Base-by-base conservation (phyloP, 495 filamentous ascomycete genomes). In the Penicillium nucicola region DNA sequence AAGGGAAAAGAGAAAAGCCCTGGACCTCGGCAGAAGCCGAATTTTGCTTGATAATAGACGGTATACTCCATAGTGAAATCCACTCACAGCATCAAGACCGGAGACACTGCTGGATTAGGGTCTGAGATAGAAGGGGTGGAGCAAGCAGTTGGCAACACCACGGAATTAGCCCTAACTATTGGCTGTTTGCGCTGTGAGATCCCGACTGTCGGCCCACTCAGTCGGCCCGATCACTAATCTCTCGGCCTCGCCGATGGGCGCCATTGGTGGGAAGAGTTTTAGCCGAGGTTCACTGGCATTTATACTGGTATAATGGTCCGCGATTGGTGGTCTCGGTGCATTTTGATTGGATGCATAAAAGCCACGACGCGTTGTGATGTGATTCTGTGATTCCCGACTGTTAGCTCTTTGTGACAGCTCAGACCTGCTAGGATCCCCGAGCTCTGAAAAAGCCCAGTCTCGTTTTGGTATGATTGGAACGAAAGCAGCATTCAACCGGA, bases 221-320 rank as follows among this genome's bases (percentile, higher is more conserved):
- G 17, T 55, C 52, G 52, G 52, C 45, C 53, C 53, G 53, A 56
- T 52, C 36, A 43, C 14, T 48, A 32, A 52, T 56, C 42, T 14
- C 23, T 36, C 47, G 38, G 47, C 18, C 19, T 8, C n/a, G 22
- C 39, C 47, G 38, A 50, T 40, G 31, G 32, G 20, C 22, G 8
- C 14, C 9, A 34, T 18, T 13, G 19, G 6, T n/a, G 3, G 14
- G 10, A 44, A 44, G 30, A 34, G 42, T 18, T 36, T 48, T 22
- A 48, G 25, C 46, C 46, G 46, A 49, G 46, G 46, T 18, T 33
- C 22, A 41, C 39, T 47, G 25, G 31, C 11, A 0, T 20, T 22
- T 34, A 17, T 9, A 14, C 17, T 10, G 4, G 15, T 5, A 13
- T n/a, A n/a, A n/a, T n/a, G n/a, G n/a, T n/a, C n/a, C n/a, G n/a